Evolutionary conservation across 345 rosid species (phyloP).

Genomic region (Murraya paniculata): DNA sequence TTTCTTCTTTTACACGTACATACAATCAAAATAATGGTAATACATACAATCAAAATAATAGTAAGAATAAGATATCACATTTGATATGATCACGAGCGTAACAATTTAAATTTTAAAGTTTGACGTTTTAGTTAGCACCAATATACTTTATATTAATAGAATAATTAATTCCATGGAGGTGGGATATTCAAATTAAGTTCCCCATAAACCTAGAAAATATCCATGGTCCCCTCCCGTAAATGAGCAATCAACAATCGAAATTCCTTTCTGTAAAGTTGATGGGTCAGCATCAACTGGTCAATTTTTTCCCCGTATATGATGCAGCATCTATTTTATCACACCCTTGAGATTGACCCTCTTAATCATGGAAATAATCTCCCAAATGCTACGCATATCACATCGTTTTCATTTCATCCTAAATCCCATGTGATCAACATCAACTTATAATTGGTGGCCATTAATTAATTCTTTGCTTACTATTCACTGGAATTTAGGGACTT

Average conservation of each 20-base stretch:
- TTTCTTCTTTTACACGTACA: not conserved
- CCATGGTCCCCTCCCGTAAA: not conserved
- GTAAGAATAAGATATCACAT: too few species aligned
- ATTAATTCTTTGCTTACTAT: not conserved
- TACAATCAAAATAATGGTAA: not conserved
- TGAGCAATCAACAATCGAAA: not conserved
- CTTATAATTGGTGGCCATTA: too few species aligned
- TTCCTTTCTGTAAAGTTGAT: not conserved
- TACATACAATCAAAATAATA: not conserved
- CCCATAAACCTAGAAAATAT: not conserved
- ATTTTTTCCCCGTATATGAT: not conserved
- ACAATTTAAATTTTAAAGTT: too few species aligned
- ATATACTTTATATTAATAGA: too few species aligned
- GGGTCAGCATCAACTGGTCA: not conserved
- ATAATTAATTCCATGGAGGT: not conserved
- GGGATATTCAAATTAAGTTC: not conserved
- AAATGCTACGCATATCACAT: not conserved
- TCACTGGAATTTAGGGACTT: not conserved
- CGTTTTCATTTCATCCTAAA: not conserved
- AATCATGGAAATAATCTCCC: not conserved
- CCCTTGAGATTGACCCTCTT: not conserved
- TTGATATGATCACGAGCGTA: too few species aligned
- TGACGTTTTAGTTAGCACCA: too few species aligned
- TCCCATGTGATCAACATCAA: too few species aligned
- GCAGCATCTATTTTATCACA: not conserved